Evolutionary conservation across 345 rosid species (phyloP), one percentile per base, ranked within the genome.

Genomic region (Trapa incisa): DNA sequence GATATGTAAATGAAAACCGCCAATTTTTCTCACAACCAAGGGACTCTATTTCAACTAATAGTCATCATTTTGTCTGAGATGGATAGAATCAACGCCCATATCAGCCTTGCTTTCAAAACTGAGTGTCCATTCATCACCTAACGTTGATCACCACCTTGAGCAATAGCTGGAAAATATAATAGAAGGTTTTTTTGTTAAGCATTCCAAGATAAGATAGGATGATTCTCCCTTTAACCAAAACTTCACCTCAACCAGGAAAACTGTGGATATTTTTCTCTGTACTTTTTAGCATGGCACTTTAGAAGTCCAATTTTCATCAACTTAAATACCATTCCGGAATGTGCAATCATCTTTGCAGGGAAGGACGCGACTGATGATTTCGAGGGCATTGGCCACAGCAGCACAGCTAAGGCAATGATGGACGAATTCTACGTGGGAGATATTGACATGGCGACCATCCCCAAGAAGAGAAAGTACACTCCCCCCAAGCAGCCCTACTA

Each of bases 361-460:
- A 90, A 94, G 83, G 99, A 94, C 52, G 97, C 99, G 0, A 91
- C 96, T n/a, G 86, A 86, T 76, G 98, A 93, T 75, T 93, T 93
- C 38, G 96, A 85, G 75, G 96, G 91, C 72, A 91, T 94, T 37
- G 99, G 99, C 7, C 99, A 94, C 68, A 88, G 97, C 73, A 80
- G 77, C 62, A 81, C 78, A 9, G 99, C 99, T 0, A 79, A 74
- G 71, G 92, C 96, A 1, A 88, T 94, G 99, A 82, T 94, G 82
- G 97, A 82, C 41, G 99, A 94, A 73, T 86, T 75, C 80, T 91
- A 80, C 13, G 81, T 91, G 0, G 99, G 99, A 39, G 82, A 84
- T 17, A 79, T 94, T 5, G 88, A 85, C 67, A 22, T 91, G 32
- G 73, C 92, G 32, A 85, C 88, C 35, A 76, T 89, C 68, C 91